phyloP scores from a whole-genome alignment of 2,329 filamentous ascomycete species.

The Kalmusia sp. region DNA sequence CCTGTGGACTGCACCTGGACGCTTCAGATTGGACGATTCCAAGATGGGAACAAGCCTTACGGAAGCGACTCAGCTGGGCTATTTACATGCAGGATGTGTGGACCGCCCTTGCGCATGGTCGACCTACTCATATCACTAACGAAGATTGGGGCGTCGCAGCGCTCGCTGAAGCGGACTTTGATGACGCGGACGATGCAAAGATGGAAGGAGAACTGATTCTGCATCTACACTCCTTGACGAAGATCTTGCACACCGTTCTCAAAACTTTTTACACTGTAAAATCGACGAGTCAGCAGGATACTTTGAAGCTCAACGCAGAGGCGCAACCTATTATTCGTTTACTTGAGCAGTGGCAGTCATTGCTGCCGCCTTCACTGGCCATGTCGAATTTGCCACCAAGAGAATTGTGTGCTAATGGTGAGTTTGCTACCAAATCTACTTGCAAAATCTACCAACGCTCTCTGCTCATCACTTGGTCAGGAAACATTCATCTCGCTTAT shows the following conservation, averaged over 20 bases:
- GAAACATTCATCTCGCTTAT: conserved; percentile 16
- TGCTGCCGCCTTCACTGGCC: not conserved
- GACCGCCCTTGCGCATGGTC: conserved; percentile 4
- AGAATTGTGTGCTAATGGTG: conserved; percentile 8
- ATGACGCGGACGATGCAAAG: not conserved
- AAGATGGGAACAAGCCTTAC: conserved; percentile 2
- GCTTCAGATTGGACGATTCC: conserved; percentile 2
- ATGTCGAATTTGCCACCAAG: conserved; percentile 3
- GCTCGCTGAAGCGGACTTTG: not conserved
- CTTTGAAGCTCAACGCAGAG: not conserved
- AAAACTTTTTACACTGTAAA: not conserved
- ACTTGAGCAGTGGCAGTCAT: not conserved
- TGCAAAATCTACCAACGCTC: no score
- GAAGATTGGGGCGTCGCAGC: conserved; percentile 2
- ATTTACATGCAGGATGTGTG: conserved; percentile 7
- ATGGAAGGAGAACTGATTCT: not conserved
- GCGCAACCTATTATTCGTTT: not conserved
- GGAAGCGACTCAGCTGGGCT: conserved; percentile 7
- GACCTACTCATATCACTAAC: not conserved
- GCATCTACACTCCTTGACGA: not conserved
- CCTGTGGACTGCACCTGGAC: conserved; percentile 1
- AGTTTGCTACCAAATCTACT: no score
- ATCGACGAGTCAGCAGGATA: not conserved
- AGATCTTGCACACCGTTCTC: not conserved
- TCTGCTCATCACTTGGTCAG: not conserved